These are phyloP conservation scores for Ganoderma lucidum DNA, from an alignment of 1,284 basidiomycete species.

Conservation along the genomic window DNA sequence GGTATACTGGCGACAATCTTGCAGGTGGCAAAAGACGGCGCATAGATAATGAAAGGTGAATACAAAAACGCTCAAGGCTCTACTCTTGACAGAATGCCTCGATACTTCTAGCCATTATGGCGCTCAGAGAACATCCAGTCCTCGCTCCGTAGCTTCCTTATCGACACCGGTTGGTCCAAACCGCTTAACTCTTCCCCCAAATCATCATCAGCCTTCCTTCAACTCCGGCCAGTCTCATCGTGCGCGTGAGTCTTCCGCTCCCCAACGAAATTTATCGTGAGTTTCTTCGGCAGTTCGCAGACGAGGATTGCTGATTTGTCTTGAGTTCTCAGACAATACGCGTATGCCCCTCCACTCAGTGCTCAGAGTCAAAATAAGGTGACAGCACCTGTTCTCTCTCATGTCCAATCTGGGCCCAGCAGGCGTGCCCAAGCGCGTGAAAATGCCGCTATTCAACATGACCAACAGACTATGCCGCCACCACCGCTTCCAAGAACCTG, in stretches of 20 bases:
- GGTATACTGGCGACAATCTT: conserved; percentile 45
- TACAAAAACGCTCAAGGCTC: neutral
- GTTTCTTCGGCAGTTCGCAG: neutral
- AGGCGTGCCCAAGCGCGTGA: conserved; percentile 25
- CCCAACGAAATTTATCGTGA: conserved; percentile 19
- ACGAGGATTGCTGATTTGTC: neutral
- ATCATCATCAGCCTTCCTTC: conserved; percentile 57
- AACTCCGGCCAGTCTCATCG: conserved; percentile 40
- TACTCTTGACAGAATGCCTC: neutral
- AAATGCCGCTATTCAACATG: neutral
- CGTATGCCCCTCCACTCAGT: conserved; percentile 57
- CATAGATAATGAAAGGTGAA: conserved; percentile 55
- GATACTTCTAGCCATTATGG: conserved; percentile 28
- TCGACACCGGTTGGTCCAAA: conserved; percentile 59
- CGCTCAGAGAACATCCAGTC: conserved; percentile 60
- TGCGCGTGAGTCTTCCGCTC: neutral
- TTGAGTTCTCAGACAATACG: conserved; percentile 59
- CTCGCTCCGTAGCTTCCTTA: conserved; percentile 56
- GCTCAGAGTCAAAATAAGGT: conserved; percentile 41
- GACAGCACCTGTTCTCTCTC: conserved; percentile 36
- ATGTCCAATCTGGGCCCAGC: conserved; percentile 34
- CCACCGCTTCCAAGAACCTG: conserved; percentile 13
- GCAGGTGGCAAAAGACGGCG: conserved; percentile 70
- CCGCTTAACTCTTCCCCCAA: conserved; percentile 65
- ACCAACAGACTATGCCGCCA: conserved; percentile 17